Base-by-base conservation (phyloP, 139 green algal genomes). In the Chlorella ohadii region DNA sequence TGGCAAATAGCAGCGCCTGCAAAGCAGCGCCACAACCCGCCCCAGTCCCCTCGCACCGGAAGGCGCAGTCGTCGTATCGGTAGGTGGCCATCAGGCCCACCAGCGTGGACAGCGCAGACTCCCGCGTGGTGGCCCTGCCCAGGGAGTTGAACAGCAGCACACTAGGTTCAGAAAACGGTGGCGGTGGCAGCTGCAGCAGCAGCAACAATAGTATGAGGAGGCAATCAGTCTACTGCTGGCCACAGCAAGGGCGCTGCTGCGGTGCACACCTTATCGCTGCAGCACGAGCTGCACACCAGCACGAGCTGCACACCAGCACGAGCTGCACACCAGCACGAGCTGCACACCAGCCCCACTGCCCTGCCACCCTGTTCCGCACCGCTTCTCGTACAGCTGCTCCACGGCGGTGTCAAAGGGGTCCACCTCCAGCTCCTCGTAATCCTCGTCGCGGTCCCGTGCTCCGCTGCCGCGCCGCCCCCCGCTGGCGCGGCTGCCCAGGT, bases 371-470 rank as follows among this genome's bases (percentile, higher is more conserved):
- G 12, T 22, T 23, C 27, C 56, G 12, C 68, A 90, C 88, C 88
- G 85, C 70, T 92, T 93, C 72, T 93, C 90, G 34, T 93, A 93
- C 28, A 92, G 83, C 56, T 86, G 84, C 31, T 92, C 90, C 36
- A 93, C 82, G 0, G 56, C 51, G 0, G 31, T 68, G 3, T 84
- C 85, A 68, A 91, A 84, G 22, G 65, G 56, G 67, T 90, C 85
- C 34, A 85, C 80, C 41, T 84, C 72, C 4, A 79, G 56, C 23
- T 59, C 51, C 22, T 59, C 51, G 15, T 57, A 27, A 16, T 82
- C 76, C 22, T 82, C 76, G 22, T 78, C 72, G 44, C n/a, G 31
- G 36, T 72, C 74, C 1, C 73, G 55, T 22, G 47, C 33, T 15
- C 39, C 59, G 19, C 36, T 63, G 59, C 57, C 59, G 59, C 66